Base-by-base conservation (phyloP, 768 basidiomycete genomes). In the Rhodotorula babjevae region DNA sequence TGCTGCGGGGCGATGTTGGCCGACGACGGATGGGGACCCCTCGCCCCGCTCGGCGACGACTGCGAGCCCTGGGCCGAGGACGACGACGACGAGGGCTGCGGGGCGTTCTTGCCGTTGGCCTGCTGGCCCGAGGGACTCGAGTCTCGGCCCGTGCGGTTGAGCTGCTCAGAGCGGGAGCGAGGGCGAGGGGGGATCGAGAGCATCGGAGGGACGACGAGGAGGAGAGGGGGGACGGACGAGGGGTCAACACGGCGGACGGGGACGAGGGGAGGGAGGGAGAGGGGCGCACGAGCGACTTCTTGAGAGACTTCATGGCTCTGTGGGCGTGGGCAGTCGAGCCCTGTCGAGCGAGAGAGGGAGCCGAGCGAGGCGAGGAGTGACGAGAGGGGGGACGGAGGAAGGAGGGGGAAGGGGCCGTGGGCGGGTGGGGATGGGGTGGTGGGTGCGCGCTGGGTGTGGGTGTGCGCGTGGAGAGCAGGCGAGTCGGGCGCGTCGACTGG, bases 221-320 rank as follows among this genome's bases (percentile, higher is more conserved):
- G 40, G 18, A 49, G 47, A 19, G 56, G 46, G 21, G 36, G 31
- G 36, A 7, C n/a, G n/a, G n/a, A n/a, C n/a, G n/a, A n/a, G 8
- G n/a, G 8, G 60, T 42, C 40, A 52, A 50, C 18, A 31, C 62
- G 50, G 29, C 4, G 36, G 21, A 11, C n/a, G 42, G 31, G 21
- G 18, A 10, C 31, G n/a, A 12, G 55, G 11, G 36, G 23, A 3
- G 33, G 15, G n/a, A 2, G 55, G 14, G 57, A 57, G 33, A 19
- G 21, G 23, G 44, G 80, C 81, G 77, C 57, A 83, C 82, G 79
- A 82, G 80, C n/a, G 79, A 79, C 75, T 83, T 83, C 77, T 82
- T 83, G 64, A 83, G 76, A 4, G 80, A 80, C 79, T 83, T 83
- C 82, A 82, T 82, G 33, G 63, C n/a, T n/a, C n/a, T n/a, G 76